Conservation (phyloP, 805 yeast species). For the Barnettozyma californica region DNA sequence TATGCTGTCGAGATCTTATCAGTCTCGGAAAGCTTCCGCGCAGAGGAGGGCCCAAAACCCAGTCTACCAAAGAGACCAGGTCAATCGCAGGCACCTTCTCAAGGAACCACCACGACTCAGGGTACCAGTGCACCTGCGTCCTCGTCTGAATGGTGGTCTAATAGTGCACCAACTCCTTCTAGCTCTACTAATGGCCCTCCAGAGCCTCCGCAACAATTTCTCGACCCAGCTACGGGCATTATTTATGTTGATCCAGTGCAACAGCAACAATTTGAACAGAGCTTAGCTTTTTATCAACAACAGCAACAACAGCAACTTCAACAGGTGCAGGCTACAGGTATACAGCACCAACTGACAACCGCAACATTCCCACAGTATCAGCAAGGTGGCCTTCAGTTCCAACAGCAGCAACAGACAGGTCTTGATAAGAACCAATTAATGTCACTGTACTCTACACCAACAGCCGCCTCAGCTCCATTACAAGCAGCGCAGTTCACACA, state of each 20-base stretch:
- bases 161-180: slow-evolving; percentile 5
- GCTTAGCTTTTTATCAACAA: slow-evolving; percentile 20
- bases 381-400: slow-evolving; percentile 1
- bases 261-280: slow-evolving; percentile 33
- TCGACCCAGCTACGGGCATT: slow-evolving; percentile 68
- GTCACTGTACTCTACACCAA: slow-evolving; percentile 27
- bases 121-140: slow-evolving; percentile 4
- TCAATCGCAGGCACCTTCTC: slow-evolving; percentile 7
- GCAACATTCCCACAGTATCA: slow-evolving; percentile 4
- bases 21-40: slow-evolving; percentile 31
- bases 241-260: slow-evolving; percentile 65
- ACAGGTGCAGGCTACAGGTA: neutral
- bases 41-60: slow-evolving; percentile 43
- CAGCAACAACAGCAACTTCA: slow-evolving; percentile 1
- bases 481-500: slow-evolving; percentile 20
- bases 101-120: slow-evolving; percentile 5
- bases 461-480: slow-evolving; percentile 33
- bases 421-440: slow-evolving; percentile 17
- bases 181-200: slow-evolving; percentile 23
- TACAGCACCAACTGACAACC: neutral
- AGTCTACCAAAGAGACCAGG: slow-evolving; percentile 36
- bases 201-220: slow-evolving; percentile 58
- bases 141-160: slow-evolving; percentile 24
- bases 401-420: slow-evolving; percentile 14
- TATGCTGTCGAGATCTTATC: slow-evolving; percentile 52